A percentile compares a stretch with the other conserved stretches of the same genome.
These are phyloP conservation scores for Neurospora sp. DNA, from an alignment of 495 filamentous ascomycete genomes.

Conservation along the genomic window DNA sequence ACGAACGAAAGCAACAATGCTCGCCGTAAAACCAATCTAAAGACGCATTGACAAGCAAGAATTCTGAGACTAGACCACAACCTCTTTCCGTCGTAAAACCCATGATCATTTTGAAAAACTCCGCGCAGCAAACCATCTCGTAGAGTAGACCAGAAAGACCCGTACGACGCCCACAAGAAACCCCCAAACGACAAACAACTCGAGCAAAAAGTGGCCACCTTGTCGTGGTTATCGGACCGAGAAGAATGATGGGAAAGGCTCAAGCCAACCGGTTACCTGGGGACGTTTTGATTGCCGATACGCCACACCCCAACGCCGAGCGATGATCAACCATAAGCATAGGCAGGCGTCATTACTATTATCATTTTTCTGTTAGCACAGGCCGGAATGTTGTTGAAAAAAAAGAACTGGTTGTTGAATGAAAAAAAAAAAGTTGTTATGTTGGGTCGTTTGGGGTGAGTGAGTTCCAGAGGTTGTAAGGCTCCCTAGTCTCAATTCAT, in stretches of 20 bases:
- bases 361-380: background rate
- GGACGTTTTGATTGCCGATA: background rate
- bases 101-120: slow-evolving; percentile 1
- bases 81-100: background rate
- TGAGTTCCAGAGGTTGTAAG: background rate
- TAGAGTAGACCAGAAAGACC: background rate
- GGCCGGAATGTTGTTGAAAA: background rate
- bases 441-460: background rate
- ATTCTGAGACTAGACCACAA: background rate
- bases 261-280: background rate
- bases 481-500: background rate
- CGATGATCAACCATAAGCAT: background rate
- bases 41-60: background rate
- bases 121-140: background rate
- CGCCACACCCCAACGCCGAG: background rate
- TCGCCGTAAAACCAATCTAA: background rate
- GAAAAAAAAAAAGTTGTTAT: background rate
- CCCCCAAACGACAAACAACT: background rate
- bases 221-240: background rate
- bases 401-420: background rate
- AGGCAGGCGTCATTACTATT: background rate
- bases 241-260: background rate
- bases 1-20: background rate
- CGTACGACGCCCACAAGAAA: background rate
- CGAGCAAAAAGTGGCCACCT: background rate